Base-by-base conservation (phyloP, 1,284 basidiomycete genomes). In the Cryptococcus sp. region DNA sequence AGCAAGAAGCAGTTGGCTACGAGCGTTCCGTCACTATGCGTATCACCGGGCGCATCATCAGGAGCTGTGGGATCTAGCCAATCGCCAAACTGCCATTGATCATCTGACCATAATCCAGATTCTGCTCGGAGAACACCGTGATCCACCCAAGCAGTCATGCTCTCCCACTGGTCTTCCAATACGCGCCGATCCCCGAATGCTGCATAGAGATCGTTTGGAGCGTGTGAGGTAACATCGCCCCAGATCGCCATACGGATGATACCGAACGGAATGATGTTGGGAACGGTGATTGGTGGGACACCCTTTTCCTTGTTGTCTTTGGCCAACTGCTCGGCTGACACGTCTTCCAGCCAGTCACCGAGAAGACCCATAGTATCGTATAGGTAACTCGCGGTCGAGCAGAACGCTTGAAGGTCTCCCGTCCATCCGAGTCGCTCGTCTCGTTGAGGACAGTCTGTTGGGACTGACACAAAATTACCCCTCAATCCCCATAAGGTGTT, bases 361-460 rank as follows among this genome's bases (percentile, higher is more conserved):
- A 70, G 55, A 14, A 64, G 49, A 11, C 57, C 59, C 2, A 40
- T 32, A 11, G 61, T 63, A 39, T 68, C 63, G 55, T 63, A 70
- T 0, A 70, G 45, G 56, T 56, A 67, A 13, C 48, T 44, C 24
- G 67, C 67, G 5, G 66, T 68, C 0, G 60, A 49, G 14, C 58
- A 55, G 49, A 66, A 62, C 4, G 54, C 57, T 43, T 66, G 58
- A 14, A 66, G 40, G 43, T 66, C 62, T 2, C 64, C 63, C 2
- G 64, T 66, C 64, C 61, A 63, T 14, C 64, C 63, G 14, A 70
- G 48, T 43, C 64, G 46, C 44, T 64, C 64, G 36, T 66, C 64
- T n/a, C 63, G 51, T 54, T 68, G 66, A 24, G 66, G 66, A 53
- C 66, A 68, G 47, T 68, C 66, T 18, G 64, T 67, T 13, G 66